Evolutionary conservation across 1,284 basidiomycete species (phyloP), one percentile per base, ranked within the genome.

Genomic region (Fomes fomentarius): DNA sequence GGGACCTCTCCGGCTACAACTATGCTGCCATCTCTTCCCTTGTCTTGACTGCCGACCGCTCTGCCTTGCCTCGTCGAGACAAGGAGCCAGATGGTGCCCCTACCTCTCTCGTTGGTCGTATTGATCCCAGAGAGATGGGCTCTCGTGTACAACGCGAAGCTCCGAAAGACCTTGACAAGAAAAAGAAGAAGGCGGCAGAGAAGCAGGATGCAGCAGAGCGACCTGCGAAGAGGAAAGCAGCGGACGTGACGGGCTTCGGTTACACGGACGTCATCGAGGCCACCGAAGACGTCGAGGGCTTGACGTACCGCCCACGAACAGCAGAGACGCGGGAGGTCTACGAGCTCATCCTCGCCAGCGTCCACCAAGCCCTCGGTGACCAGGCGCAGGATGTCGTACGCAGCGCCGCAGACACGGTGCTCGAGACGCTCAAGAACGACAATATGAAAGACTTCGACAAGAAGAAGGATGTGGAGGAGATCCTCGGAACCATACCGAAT

Each of bases 51-150:
- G 91, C 93, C 33, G 88, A 91, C 75, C 79, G 87, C 52, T 87
- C 87, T 55, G 82, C 79, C 4, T 74, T 91, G 45, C 89, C 89
- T 25, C 82, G 93, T 52, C 81, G 93, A 58, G 91, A 93, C 80
- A 90, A 90, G 73, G 97, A 99, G 73, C 95, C 96, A 15, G 95
- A 96, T 75, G 96, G 96, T 58, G 93, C 94, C 34, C 93, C 95
- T 15, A 97, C 96, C 51, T 89, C 95, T 12, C 86, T 99, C 26
- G 89, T 87, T 35, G 97, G 97, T 28, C 85, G 92, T 37, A 98
- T 99, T 63, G 89, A 94, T 77, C 84, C 88, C 9, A 84, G 82
- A 61, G 90, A 96, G 61, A 99, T 99, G 97, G 96, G 96, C 43
- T 93, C 94, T 40, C 86, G 94, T 21, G 94, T 93, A 26, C 77